phyloP scores from a whole-genome alignment of 1,284 basidiomycete species.

The Papiliotrema terrestris region DNA sequence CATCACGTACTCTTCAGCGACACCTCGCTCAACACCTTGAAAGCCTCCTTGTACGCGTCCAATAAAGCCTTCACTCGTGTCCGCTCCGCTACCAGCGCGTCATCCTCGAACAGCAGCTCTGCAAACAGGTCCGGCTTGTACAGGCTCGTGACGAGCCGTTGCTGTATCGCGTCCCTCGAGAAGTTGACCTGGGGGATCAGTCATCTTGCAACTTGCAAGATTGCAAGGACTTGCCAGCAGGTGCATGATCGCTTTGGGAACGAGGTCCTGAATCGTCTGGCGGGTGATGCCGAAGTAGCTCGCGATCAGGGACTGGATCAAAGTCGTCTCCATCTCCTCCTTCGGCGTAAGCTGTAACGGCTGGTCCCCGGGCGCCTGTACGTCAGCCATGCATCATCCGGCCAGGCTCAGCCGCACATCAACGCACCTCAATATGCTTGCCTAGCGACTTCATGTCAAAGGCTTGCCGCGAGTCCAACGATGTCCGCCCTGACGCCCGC shows the following conservation, averaged over 20 bases:
- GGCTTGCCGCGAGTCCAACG: constrained; percentile 75
- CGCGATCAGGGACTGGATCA: constrained; percentile 90
- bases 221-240: constrained; percentile 33
- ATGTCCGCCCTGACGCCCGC: constrained; percentile 43
- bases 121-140: constrained; percentile 93
- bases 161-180: constrained; percentile 94
- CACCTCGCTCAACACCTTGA: constrained; percentile 58
- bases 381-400: constrained; percentile 4
- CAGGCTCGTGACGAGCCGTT: constrained; percentile 82
- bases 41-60: constrained; percentile 96
- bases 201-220: constrained; percentile 10
- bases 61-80: constrained; percentile 89
- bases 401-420: constrained; percentile 42
- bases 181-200: constrained; percentile 93
- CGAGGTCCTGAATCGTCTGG: constrained; percentile 92
- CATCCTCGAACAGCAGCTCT: constrained; percentile 92
- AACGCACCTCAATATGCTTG: constrained; percentile 87
- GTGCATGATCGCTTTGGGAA: constrained; percentile 97
- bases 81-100: constrained; percentile 87
- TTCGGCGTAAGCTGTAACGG: constrained; percentile 61
- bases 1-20: constrained; percentile 33
- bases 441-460: constrained; percentile 99
- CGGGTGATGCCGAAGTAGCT: constrained; percentile 96
- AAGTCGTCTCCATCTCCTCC: constrained; percentile 93
- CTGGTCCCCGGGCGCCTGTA: constrained; percentile 59